phyloP scores from a whole-genome alignment of 2,329 filamentous ascomycete species.

The Colletotrichum spinosum region DNA sequence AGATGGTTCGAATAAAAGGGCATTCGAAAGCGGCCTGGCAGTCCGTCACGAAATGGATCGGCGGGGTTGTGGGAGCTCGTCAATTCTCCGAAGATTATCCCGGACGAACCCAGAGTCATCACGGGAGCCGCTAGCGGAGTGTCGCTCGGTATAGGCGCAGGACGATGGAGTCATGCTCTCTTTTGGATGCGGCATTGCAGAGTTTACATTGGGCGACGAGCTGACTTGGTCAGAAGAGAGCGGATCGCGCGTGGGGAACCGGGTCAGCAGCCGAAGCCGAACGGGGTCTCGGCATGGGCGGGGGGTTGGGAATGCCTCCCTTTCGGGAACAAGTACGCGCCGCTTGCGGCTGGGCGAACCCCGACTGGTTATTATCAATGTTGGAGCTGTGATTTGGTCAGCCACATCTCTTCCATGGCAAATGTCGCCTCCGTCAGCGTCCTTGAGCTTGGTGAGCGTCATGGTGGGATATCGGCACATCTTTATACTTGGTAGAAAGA shows the following conservation, averaged over 20 bases:
- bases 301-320: too few relatives aligned
- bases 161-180: neutral
- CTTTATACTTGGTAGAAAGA: too few relatives aligned
- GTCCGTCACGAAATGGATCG: neutral
- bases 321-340: too few relatives aligned
- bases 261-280: constrained; percentile 2
- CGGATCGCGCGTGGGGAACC: neutral
- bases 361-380: too few relatives aligned
- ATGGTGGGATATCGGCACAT: too few relatives aligned
- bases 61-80: constrained; percentile 1
- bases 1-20: too few relatives aligned
- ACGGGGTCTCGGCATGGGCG: too few relatives aligned
- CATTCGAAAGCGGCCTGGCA: neutral
- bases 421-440: too few relatives aligned
- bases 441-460: too few relatives aligned
- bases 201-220: neutral
- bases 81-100: constrained; percentile 23
- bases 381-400: too few relatives aligned
- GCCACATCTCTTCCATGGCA: too few relatives aligned
- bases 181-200: neutral
- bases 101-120: neutral
- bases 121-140: constrained; percentile 28
- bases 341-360: too few relatives aligned
- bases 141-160: neutral
- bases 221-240: neutral